phyloP scores from a whole-genome alignment of 352 stramenopile genomes.

The Phytophthora pistaciae region DNA sequence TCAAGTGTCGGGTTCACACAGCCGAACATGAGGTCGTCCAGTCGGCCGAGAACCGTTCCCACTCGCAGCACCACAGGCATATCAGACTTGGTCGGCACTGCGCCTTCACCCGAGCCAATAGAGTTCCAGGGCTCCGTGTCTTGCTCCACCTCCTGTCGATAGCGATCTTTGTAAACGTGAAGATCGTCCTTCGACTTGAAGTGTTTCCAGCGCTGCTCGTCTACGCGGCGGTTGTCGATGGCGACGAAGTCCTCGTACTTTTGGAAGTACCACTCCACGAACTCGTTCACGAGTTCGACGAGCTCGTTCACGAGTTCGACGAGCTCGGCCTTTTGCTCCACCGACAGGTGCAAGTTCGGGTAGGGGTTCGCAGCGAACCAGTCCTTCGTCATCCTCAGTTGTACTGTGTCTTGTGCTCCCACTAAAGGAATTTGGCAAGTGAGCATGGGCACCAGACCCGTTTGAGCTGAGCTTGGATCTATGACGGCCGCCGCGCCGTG shows the following conservation, averaged over 20 bases:
- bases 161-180: conserved; percentile 40
- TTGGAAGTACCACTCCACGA: conserved; percentile 41
- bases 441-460: neutral
- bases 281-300: conserved; percentile 37
- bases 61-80: conserved; percentile 35
- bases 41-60: conserved; percentile 21
- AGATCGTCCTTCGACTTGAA: conserved; percentile 52
- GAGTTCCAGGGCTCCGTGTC: neutral
- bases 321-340: conserved; percentile 29
- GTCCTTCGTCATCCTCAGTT: conserved; percentile 31
- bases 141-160: too few relatives aligned
- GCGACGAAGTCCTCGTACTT: conserved; percentile 56
- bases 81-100: neutral
- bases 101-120: neutral
- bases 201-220: conserved; percentile 50
- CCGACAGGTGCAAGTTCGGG: conserved; percentile 30
- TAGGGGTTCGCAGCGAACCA: conserved; percentile 41
- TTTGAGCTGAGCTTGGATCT: neutral
- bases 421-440: neutral
- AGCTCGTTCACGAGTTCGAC: conserved; percentile 37
- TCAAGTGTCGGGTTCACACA: conserved; percentile 37
- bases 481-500: too few relatives aligned
- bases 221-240: conserved; percentile 33
- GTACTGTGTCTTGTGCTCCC: too few relatives aligned
- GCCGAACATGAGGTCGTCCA: conserved; percentile 54